These are phyloP conservation scores for Cystobasidiaceae sp. DNA, from an alignment of 1,284 basidiomycete species.

Conservation along the genomic window DNA sequence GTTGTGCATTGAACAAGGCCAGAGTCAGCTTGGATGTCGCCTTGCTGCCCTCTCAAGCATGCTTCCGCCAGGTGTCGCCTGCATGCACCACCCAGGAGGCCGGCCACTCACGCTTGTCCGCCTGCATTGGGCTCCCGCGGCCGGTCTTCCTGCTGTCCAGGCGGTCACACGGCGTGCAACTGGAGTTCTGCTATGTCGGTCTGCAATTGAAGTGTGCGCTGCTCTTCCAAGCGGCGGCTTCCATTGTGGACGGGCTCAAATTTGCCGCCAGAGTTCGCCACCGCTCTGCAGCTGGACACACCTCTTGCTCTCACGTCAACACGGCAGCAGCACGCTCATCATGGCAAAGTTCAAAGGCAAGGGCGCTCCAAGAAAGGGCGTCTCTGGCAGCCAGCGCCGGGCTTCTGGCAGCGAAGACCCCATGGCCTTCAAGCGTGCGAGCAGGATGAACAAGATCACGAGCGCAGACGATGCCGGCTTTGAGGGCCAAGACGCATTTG, in stretches of 20 bases:
- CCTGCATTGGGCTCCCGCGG: conserved; percentile 6
- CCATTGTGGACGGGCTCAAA: too few relatives aligned
- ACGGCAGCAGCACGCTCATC: not conserved
- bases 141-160: not conserved
- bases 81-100: not conserved
- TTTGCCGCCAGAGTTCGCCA: too few relatives aligned
- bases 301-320: too few relatives aligned
- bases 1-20: not conserved
- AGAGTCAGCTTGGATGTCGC: not conserved
- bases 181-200: too few relatives aligned
- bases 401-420: not conserved
- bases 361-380: conserved; percentile 3
- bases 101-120: conserved; percentile 24
- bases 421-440: conserved; percentile 15
- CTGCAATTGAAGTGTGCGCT: too few relatives aligned
- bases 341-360: conserved; percentile 19
- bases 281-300: too few relatives aligned
- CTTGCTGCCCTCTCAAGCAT: not conserved
- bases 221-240: too few relatives aligned
- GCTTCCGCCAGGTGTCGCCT: not conserved
- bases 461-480: conserved; percentile 17
- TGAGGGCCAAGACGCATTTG: conserved; percentile 27
- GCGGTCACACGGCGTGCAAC: not conserved
- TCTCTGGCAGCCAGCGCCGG: conserved; percentile 1
- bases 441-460: conserved; percentile 21